Conservation (phyloP, 2,329 filamentous ascomycete genomes). For the Microdochium bolleyi region DNA sequence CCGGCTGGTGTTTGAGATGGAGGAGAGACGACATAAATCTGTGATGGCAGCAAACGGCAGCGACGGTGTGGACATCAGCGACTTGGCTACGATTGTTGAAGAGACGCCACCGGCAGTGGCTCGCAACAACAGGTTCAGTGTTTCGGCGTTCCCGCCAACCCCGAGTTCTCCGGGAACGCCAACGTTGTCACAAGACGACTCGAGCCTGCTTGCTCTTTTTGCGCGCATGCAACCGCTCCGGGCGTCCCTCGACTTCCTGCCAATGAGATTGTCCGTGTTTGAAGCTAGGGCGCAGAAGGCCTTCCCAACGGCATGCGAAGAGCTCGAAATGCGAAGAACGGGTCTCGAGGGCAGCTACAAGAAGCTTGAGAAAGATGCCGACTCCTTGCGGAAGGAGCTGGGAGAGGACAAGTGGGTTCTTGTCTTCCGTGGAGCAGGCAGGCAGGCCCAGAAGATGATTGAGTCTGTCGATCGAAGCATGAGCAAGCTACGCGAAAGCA, state of each 20-base stretch:
- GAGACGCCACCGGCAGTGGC: conserved; percentile 58
- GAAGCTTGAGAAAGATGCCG: conserved; percentile 82
- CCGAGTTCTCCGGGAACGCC: conserved; percentile 54
- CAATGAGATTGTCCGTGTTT: conserved; percentile 88
- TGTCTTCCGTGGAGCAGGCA: conserved; percentile 86
- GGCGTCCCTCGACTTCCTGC: conserved; percentile 89
- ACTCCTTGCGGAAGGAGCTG: conserved; percentile 79
- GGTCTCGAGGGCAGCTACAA: conserved; percentile 79
- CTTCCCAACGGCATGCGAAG: conserved; percentile 87
- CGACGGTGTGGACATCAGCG: conserved; percentile 70
- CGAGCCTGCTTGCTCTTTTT: conserved; percentile 80
- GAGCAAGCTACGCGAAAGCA: conserved; percentile 68
- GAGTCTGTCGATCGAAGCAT: conserved; percentile 89
- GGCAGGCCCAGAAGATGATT: conserved; percentile 93
- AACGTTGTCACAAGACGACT: conserved; percentile 66
- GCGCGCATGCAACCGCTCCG: conserved; percentile 91
- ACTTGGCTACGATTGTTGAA: conserved; percentile 89
- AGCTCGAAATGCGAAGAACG: conserved; percentile 68
- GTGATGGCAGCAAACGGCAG: conserved; percentile 54
- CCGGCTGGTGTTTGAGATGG: conserved; percentile 91
- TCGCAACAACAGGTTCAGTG: conserved; percentile 60
- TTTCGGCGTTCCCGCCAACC: conserved; percentile 55
- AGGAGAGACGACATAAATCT: conserved; percentile 83
- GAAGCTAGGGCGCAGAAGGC: conserved; percentile 66
- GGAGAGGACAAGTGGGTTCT: conserved; percentile 95